These are phyloP conservation scores for Linum tenue DNA, from an alignment of 345 rosid genomes.

Conservation along the genomic window DNA sequence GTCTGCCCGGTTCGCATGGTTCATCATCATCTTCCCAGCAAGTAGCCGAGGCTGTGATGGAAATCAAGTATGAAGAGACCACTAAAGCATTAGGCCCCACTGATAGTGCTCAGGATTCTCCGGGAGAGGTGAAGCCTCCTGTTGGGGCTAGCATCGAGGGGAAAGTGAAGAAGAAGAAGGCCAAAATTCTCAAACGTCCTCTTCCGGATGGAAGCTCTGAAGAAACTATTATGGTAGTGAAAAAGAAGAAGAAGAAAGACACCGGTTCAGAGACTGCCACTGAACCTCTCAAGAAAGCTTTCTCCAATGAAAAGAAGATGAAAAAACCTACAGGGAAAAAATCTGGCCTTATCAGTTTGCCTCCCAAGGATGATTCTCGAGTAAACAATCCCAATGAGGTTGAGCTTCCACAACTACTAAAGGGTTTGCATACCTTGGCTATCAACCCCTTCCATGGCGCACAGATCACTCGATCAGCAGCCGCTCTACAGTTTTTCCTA, in stretches of 20 bases:
- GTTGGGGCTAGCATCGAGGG: conserved; percentile 24
- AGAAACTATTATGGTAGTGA: conserved; percentile 27
- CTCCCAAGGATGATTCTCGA: conserved; percentile 24
- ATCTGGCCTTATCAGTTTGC: conserved; percentile 24
- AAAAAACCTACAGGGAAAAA: conserved; percentile 23
- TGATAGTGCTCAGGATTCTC: conserved; percentile 27
- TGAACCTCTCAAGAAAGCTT: conserved; percentile 38
- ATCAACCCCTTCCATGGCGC: conserved; percentile 57
- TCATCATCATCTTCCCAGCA: conserved; percentile 14
- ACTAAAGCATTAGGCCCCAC: conserved; percentile 18
- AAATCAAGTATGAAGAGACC: conserved; percentile 29
- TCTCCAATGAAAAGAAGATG: conserved; percentile 32
- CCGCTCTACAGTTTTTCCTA: conserved; percentile 48
- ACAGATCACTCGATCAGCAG: conserved; percentile 39
- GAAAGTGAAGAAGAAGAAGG: conserved; percentile 46
- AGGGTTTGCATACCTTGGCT: conserved; percentile 67
- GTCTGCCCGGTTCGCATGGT: not conserved
- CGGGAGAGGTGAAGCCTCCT: conserved; percentile 31
- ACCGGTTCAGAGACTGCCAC: conserved; percentile 29
- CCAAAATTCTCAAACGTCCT: conserved; percentile 30
- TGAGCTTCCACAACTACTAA: conserved; percentile 48
- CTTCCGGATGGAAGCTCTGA: conserved; percentile 32
- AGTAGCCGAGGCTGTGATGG: conserved; percentile 25
- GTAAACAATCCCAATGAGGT: conserved; percentile 19
- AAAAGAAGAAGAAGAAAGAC: conserved; percentile 68